These are phyloP conservation scores for Venturia nashicola DNA, from an alignment of 2,329 filamentous ascomycete species.

Conservation along the genomic window DNA sequence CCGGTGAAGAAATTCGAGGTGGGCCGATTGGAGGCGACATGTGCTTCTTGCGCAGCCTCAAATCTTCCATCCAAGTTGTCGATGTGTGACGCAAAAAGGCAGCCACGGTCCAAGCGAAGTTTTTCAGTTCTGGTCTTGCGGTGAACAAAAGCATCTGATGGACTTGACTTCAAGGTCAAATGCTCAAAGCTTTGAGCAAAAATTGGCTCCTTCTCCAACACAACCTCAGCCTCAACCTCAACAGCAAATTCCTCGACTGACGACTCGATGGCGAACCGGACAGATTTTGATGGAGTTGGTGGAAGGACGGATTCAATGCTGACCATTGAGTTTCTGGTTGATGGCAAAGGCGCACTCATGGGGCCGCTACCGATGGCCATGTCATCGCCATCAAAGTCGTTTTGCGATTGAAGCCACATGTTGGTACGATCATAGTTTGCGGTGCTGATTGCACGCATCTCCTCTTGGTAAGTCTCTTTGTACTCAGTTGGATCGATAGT, in stretches of 20 bases:
- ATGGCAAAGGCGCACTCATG: constrained; percentile 41
- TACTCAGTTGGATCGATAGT: constrained; percentile 42
- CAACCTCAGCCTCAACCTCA: not conserved
- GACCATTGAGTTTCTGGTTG: constrained; percentile 33
- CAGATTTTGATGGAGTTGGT: constrained; percentile 43
- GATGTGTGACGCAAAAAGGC: constrained; percentile 58
- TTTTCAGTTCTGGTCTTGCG: constrained; percentile 78
- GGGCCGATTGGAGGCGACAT: constrained; percentile 32
- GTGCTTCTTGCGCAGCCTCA: constrained; percentile 47
- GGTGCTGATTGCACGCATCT: constrained; percentile 56
- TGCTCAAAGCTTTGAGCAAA: constrained; percentile 84
- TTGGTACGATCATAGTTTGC: constrained; percentile 76
- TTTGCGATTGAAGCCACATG: constrained; percentile 75
- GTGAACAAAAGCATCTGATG: constrained; percentile 70
- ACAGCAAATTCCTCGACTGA: not conserved
- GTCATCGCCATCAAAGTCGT: constrained; percentile 40
- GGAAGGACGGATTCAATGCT: constrained; percentile 3
- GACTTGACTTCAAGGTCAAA: constrained; percentile 52
- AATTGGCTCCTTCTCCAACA: constrained; percentile 47
- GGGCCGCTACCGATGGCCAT: constrained; percentile 12
- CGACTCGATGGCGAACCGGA: constrained; percentile 52
- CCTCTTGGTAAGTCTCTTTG: constrained; percentile 61
- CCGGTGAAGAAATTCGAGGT: constrained; percentile 19
- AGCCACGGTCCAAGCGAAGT: constrained; percentile 70
- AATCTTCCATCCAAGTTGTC: constrained; percentile 78